Evolutionary conservation across 441 rosid species (phyloP).

Genomic region (Arabidopsis lyrata): DNA sequence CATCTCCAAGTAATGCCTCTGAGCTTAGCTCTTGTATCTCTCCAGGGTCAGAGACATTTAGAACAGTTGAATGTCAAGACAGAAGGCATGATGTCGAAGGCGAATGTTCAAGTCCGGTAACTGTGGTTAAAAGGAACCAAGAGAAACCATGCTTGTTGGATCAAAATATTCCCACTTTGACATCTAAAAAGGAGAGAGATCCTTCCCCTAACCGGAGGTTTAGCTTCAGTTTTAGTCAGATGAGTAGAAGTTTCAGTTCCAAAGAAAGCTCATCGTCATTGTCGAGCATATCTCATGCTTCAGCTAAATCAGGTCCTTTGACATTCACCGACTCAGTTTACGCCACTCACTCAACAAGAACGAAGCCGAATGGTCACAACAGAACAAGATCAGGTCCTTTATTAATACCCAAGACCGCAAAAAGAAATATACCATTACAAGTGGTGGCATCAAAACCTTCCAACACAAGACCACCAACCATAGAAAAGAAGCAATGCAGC

Average conservation of each 20-base stretch:
- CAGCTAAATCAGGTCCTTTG: constrained; percentile 74
- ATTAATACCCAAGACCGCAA: constrained; percentile 48
- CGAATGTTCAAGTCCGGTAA: constrained; percentile 34
- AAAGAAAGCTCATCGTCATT: constrained; percentile 61
- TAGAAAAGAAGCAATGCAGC: constrained; percentile 50
- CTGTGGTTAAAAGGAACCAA: constrained; percentile 30
- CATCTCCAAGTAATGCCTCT: constrained; percentile 36
- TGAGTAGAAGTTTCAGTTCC: constrained; percentile 80
- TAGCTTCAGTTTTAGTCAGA: constrained; percentile 80
- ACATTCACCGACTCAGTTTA: constrained; percentile 46
- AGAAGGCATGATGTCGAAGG: constrained; percentile 36
- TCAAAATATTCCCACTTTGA: constrained; percentile 47
- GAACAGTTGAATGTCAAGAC: constrained; percentile 25
- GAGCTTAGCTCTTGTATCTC: constrained; percentile 38
- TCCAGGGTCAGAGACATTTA: constrained; percentile 41
- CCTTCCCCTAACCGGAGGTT: constrained; percentile 72
- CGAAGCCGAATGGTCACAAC: constrained; percentile 48
- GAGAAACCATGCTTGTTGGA: constrained; percentile 50
- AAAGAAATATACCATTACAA: constrained; percentile 22
- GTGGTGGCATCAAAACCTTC: constrained; percentile 36
- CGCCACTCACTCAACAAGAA: constrained; percentile 48
- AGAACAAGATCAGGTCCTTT: constrained; percentile 77
- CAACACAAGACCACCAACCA: constrained; percentile 45
- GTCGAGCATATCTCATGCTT: constrained; percentile 53
- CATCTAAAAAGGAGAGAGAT: constrained; percentile 52